Evolutionary conservation across 352 stramenopile species (phyloP), one percentile per base, ranked within the genome.

Genomic region (Phytophthora fragariae): DNA sequence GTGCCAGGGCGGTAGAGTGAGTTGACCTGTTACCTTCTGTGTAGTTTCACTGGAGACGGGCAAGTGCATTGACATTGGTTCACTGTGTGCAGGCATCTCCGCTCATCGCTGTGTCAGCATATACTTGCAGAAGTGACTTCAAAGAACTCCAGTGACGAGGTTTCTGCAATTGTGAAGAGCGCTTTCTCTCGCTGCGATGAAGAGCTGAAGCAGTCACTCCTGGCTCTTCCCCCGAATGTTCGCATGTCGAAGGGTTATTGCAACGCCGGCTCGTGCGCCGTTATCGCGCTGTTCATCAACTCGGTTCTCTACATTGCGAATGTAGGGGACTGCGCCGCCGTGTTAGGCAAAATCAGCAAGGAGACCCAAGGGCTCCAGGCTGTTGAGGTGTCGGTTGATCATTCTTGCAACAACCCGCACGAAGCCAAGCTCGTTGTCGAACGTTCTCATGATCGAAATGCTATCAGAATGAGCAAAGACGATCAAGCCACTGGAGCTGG

Each of bases 391-490:
- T 88, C 83, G 8, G 73, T 82, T 1, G 80, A 91, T 46, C 85
- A 92, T 55, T 90, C 85, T 9, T 92, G 81, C 64, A 80, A 73
- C 14, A 93, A 92, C 58, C 52, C 74, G 10, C 73, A 75, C 1
- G 87, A 95, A 63, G 64, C 82, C 6, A 76, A 77, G 14, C 70
- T 91, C 3, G 84, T 93, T 2, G 68, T 90, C 15, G 84, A 92
- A 41, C 77, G 87, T 8, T 92, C 84, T 56, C 77, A 85, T 21
- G 86, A 96, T 55, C 84, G 88, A 12, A 91, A 93, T 47, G 82
- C 93, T 2, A 92, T 98, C 72, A 90, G 97, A 41, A 76, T 97
- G 58, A 98, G 93, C 47, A 97, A 95, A 66, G 95, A 98, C 72
- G 93, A 98, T 57, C 93, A 95, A 59, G 82, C 85, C 8, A 89